These are phyloP conservation scores for Colletotrichum incanum DNA, from an alignment of 2,329 filamentous ascomycete genomes.

Conservation along the genomic window DNA sequence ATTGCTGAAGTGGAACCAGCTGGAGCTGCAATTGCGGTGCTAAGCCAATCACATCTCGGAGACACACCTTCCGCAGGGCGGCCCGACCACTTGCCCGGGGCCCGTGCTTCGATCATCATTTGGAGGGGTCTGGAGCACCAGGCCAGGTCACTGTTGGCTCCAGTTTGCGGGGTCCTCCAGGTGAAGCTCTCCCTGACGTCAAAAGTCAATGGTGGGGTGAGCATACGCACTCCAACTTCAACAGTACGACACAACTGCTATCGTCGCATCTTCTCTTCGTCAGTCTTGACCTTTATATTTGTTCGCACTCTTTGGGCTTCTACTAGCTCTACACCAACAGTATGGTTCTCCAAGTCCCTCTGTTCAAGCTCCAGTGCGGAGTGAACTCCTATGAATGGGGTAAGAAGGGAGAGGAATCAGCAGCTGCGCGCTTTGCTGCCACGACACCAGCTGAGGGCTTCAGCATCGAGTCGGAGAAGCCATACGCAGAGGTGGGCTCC, in stretches of 20 bases:
- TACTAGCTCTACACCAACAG: not conserved
- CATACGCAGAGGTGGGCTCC: conserved; percentile 87
- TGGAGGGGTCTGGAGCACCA: conserved; percentile 14
- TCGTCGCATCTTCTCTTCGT: conserved; percentile 17
- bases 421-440: conserved; percentile 90
- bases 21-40: not conserved
- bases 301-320: not conserved
- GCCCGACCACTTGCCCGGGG: conserved; percentile 40
- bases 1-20: conserved; percentile 22
- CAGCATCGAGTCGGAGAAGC: conserved; percentile 86
- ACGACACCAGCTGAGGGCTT: conserved; percentile 85
- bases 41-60: conserved; percentile 1
- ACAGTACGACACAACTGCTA: conserved; percentile 11
- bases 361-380: conserved; percentile 89
- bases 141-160: not conserved
- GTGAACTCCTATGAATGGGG: conserved; percentile 99
- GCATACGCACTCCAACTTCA: conserved; percentile 20
- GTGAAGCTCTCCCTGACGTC: conserved; percentile 42
- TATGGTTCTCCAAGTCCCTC: conserved; percentile 78
- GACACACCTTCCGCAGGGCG: conserved; percentile 10
- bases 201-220: conserved; percentile 42
- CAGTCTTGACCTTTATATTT: not conserved
- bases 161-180: conserved; percentile 37
- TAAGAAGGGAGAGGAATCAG: conserved; percentile 89
- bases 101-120: conserved; percentile 32